Percentiles rank a stretch among this genome's conserved stretches.
phyloP scores from a whole-genome alignment of 2,329 filamentous ascomycete species.

The Talaromyces sp. region DNA sequence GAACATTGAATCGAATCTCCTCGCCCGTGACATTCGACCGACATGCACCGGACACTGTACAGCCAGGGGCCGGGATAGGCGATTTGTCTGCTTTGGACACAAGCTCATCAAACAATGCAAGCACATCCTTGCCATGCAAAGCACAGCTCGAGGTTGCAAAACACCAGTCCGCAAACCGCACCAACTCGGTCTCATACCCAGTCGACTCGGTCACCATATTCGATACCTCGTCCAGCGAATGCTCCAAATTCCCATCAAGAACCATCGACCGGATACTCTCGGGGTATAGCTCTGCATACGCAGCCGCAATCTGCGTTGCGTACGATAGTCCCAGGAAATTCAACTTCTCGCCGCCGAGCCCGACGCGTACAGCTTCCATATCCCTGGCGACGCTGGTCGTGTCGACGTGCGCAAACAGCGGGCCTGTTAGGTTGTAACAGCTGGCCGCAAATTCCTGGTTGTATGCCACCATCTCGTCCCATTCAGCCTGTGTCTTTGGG shows the following conservation, averaged over 20 bases:
- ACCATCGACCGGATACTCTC: slow-evolving; percentile 32
- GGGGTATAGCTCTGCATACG: slow-evolving; percentile 44
- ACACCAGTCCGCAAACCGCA: not conserved
- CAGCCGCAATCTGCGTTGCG: slow-evolving; percentile 40
- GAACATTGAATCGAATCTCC: not conserved
- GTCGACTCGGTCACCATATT: not conserved
- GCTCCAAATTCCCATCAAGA: not conserved
- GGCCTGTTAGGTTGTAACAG: slow-evolving; percentile 37
- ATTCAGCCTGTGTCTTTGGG: not conserved
- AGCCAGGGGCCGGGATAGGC: not conserved
- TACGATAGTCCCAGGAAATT: slow-evolving; percentile 44
- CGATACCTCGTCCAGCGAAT: not conserved
- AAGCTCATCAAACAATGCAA: not conserved
- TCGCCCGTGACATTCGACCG: not conserved
- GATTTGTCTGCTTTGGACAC: not conserved
- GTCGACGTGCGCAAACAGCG: slow-evolving; percentile 40
- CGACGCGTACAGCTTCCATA: slow-evolving; percentile 31
- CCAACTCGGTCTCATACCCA: not conserved
- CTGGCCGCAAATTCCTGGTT: slow-evolving; percentile 32
- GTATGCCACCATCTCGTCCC: not conserved
- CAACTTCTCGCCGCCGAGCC: slow-evolving; percentile 30
- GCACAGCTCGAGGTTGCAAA: not conserved
- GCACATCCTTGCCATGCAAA: not conserved
- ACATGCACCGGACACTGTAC: not conserved
- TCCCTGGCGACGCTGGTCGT: slow-evolving; percentile 33